Conservation (phyloP, 805 yeast species). For the Lipomyces chichibuensis region DNA sequence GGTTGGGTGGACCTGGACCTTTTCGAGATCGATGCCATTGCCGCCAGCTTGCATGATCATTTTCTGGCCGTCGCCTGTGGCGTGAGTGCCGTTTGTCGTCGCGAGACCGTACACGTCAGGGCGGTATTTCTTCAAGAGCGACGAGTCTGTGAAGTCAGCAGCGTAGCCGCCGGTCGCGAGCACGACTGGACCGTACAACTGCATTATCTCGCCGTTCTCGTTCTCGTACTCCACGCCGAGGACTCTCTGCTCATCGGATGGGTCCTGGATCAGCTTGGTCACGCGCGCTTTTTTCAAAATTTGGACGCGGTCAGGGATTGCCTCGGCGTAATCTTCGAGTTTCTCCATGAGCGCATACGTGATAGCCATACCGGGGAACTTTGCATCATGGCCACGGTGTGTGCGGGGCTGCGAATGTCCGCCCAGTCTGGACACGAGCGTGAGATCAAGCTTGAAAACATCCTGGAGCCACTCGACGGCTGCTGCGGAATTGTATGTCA, state of each 20-base stretch:
- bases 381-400: slow-evolving; percentile 71
- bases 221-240: slow-evolving; percentile 51
- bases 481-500: slow-evolving; percentile 62
- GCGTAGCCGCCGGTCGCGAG: slow-evolving; percentile 71
- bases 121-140: slow-evolving; percentile 57
- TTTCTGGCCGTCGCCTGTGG: slow-evolving; percentile 67
- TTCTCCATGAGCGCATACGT: slow-evolving; percentile 57
- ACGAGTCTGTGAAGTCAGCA: slow-evolving; percentile 58
- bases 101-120: slow-evolving; percentile 62
- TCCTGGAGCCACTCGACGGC: slow-evolving; percentile 77
- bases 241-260: slow-evolving; percentile 43
- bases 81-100: slow-evolving; percentile 63
- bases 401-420: slow-evolving; percentile 83
- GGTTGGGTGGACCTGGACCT: slow-evolving; percentile 70
- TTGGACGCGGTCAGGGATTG: slow-evolving; percentile 50
- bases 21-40: slow-evolving; percentile 62
- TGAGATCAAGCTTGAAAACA: slow-evolving; percentile 62
- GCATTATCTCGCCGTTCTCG: slow-evolving; percentile 39
- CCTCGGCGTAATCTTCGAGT: slow-evolving; percentile 51
- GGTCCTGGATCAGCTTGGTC: slow-evolving; percentile 49
- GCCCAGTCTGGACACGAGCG: slow-evolving; percentile 73
- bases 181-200: slow-evolving; percentile 58
- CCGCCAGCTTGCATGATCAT: slow-evolving; percentile 54
- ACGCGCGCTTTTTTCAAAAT: slow-evolving; percentile 51
- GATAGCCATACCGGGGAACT: slow-evolving; percentile 69